Evolutionary conservation across 441 rosid genomes (phyloP).

Genomic region (Populus hybrid): DNA sequence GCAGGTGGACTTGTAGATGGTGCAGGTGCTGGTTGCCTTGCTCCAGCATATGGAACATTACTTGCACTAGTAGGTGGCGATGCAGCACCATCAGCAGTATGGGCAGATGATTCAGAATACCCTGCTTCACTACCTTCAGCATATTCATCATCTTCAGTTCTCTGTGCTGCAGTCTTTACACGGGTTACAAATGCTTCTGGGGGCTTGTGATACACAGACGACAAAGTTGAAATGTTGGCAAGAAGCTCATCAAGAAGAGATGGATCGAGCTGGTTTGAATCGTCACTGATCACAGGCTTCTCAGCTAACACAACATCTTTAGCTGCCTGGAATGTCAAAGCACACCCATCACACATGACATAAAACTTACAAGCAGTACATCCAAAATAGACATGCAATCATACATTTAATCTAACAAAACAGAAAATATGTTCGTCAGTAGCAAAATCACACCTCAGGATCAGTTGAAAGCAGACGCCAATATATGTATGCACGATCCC

Average conservation of each 20-base stretch:
- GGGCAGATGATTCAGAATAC: constrained; percentile 62
- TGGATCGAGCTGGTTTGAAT: constrained; percentile 88
- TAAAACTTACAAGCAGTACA: neutral
- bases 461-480: constrained; percentile 94
- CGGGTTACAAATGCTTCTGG: constrained; percentile 94
- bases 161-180: constrained; percentile 69
- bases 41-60: constrained; percentile 46
- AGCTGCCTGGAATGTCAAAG: constrained; percentile 64
- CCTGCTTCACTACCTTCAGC: constrained; percentile 78
- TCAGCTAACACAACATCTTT: constrained; percentile 98
- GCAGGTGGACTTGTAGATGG: constrained; percentile 46
- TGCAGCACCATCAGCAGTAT: constrained; percentile 50
- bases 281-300: constrained; percentile 96
- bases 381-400: neutral
- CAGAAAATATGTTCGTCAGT: neutral
- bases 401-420: neutral
- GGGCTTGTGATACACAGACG: constrained; percentile 95
- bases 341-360: constrained; percentile 14
- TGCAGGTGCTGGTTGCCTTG: constrained; percentile 59
- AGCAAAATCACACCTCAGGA: constrained; percentile 68
- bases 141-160: constrained; percentile 87
- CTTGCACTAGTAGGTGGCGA: constrained; percentile 68
- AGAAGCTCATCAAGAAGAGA: constrained; percentile 97
- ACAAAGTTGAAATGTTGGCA: constrained; percentile 84
- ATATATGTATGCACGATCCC: constrained; percentile 97